phyloP scores from a whole-genome alignment of 2,329 filamentous ascomycete genomes.

The Ascochyta viciae-villosae region DNA sequence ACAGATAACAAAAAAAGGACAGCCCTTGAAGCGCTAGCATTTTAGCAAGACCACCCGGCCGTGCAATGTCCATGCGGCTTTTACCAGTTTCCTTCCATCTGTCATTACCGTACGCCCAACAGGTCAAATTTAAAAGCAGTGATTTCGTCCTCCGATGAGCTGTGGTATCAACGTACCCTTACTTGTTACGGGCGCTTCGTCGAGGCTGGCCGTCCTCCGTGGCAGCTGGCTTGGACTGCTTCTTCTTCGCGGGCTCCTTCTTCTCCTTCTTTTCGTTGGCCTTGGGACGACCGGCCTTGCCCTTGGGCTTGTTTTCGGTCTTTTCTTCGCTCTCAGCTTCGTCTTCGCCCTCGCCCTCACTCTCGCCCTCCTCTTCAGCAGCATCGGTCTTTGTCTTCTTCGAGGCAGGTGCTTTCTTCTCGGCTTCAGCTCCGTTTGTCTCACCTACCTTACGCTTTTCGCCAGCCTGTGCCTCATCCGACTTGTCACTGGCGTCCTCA shows the following conservation, averaged over 20 bases:
- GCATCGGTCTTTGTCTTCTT: slow-evolving; percentile 37
- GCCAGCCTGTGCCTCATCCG: slow-evolving; percentile 37
- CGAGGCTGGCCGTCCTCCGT: slow-evolving; percentile 57
- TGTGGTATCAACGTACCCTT: neutral
- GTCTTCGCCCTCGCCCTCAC: slow-evolving; percentile 38
- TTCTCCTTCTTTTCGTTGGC: slow-evolving; percentile 50
- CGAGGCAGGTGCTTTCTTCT: slow-evolving; percentile 33
- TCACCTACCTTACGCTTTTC: slow-evolving; percentile 45
- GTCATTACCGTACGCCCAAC: slow-evolving; percentile 8
- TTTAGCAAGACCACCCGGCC: neutral
- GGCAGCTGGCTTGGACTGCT: slow-evolving; percentile 57
- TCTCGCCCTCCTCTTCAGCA: slow-evolving; percentile 35
- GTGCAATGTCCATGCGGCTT: neutral
- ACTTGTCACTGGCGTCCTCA: slow-evolving; percentile 25
- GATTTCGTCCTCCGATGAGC: neutral
- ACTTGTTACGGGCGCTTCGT: slow-evolving; percentile 53
- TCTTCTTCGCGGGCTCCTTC: slow-evolving; percentile 52
- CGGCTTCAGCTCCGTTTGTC: slow-evolving; percentile 23
- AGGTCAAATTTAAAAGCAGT: neutral
- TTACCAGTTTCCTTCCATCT: neutral
- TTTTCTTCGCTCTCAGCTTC: slow-evolving; percentile 33
- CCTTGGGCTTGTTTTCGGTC: slow-evolving; percentile 42
- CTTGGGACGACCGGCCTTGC: slow-evolving; percentile 52
- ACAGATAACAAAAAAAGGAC: slow-evolving; percentile 1
- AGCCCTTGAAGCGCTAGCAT: neutral